phyloP scores from a whole-genome alignment of 352 stramenopile species.

The Phytophthora chlamydospora region DNA sequence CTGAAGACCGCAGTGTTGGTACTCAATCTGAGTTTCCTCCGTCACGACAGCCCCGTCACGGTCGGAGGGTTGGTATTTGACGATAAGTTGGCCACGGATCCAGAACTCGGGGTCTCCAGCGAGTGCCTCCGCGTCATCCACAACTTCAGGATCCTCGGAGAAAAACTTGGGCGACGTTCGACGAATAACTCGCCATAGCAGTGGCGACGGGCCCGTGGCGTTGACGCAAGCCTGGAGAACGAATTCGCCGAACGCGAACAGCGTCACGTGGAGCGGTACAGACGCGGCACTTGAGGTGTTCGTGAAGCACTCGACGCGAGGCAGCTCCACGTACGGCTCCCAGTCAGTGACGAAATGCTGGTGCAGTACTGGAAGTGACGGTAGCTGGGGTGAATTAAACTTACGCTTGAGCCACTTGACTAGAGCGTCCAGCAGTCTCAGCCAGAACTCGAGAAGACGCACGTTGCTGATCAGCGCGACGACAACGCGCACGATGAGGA shows the following conservation, averaged over 20 bases:
- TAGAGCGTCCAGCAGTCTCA: constrained; percentile 39
- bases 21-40: constrained; percentile 32
- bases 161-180: constrained; percentile 14
- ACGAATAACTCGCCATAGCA: constrained; percentile 50
- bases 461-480: constrained; percentile 48
- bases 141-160: constrained; percentile 21
- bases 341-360: constrained; percentile 39
- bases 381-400: constrained; percentile 20
- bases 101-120: constrained; percentile 24
- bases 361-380: constrained; percentile 53
- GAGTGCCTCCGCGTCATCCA: constrained; percentile 3
- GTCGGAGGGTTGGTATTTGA: constrained; percentile 29
- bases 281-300: constrained; percentile 19
- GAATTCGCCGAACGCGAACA: constrained; percentile 38
- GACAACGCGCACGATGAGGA: constrained; percentile 41
- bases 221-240: constrained; percentile 47
- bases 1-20: constrained; percentile 30
- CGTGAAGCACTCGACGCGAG: constrained; percentile 31
- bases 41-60: constrained; percentile 16
- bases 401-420: constrained; percentile 44
- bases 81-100: constrained; percentile 33
- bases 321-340: constrained; percentile 32
- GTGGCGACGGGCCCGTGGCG: constrained; percentile 19
- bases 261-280: constrained; percentile 29
- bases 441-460: constrained; percentile 44